Evolutionary conservation across 176 grass and related monocot genomes (phyloP).

Genomic region (Oryza rufipogon): DNA sequence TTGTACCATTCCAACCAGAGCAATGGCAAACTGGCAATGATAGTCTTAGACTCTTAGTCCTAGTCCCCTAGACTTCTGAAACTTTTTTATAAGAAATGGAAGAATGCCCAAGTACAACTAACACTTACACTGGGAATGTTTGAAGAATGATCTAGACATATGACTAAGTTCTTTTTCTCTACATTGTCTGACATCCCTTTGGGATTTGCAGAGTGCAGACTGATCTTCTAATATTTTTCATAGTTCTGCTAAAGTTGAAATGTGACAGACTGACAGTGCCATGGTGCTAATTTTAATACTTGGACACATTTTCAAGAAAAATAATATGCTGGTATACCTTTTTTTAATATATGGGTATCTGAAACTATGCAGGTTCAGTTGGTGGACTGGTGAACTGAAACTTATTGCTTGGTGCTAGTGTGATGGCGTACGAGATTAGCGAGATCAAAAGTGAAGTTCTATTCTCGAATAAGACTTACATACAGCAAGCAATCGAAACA

Average conservation of each 20-base stretch:
- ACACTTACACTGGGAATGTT: neutral
- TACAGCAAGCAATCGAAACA: conserved; percentile 5
- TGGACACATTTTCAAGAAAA: conserved; percentile 5
- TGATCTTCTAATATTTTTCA: conserved; percentile 1
- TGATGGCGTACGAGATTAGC: conserved; percentile 84
- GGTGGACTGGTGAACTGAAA: conserved; percentile 28
- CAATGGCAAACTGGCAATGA: neutral
- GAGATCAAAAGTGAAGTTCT: conserved; percentile 84
- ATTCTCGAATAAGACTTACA: conserved; percentile 37
- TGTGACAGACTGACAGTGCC: neutral
- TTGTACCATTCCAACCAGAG: neutral
- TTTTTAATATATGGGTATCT: neutral
- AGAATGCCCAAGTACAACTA: neutral
- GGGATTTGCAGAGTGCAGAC: neutral
- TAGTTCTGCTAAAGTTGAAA: neutral
- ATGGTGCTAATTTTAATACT: conserved; percentile 16
- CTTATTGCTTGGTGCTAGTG: conserved; percentile 17
- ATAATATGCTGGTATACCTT: conserved; percentile 9
- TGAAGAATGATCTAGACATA: conserved; percentile 14
- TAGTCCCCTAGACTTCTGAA: neutral
- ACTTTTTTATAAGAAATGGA: neutral
- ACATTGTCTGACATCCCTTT: conserved; percentile 1
- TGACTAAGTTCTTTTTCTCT: conserved; percentile 2
- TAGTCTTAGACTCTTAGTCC: neutral
- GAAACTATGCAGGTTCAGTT: conserved; percentile 37